Evolutionary conservation across 495 filamentous ascomycete species (phyloP).

Genomic region (Talaromyces stipitatus): DNA sequence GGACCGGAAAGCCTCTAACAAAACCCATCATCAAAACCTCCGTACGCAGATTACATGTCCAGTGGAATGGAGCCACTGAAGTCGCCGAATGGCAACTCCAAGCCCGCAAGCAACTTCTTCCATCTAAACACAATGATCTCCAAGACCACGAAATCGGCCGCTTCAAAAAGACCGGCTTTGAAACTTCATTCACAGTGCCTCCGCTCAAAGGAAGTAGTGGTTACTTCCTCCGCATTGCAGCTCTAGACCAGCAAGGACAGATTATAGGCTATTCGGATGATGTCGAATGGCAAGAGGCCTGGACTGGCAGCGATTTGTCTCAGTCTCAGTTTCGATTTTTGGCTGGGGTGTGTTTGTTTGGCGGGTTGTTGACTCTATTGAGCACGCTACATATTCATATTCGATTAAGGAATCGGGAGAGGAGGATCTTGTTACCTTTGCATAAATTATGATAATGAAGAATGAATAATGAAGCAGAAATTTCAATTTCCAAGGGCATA

Average conservation of each 20-base stretch:
- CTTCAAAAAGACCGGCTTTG: constrained; percentile 19
- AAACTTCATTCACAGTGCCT: constrained; percentile 16
- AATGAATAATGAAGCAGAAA: neutral
- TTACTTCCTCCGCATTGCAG: constrained; percentile 15
- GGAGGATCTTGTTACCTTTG: neutral
- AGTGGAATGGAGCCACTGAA: constrained; percentile 42
- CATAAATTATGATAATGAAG: neutral
- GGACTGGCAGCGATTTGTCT: neutral
- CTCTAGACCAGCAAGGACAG: constrained; percentile 25
- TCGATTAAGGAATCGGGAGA: neutral
- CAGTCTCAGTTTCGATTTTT: neutral
- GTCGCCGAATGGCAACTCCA: constrained; percentile 31
- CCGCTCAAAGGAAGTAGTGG: constrained; percentile 16
- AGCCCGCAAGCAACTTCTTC: constrained; percentile 8
- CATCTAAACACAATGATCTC: neutral
- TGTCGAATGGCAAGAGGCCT: constrained; percentile 8
- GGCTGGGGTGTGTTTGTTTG: neutral
- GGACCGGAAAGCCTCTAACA: constrained; percentile 18
- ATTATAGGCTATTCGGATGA: constrained; percentile 14
- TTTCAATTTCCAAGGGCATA: neutral
- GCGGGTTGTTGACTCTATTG: constrained; percentile 1
- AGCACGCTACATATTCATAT: constrained; percentile 4
- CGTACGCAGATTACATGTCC: constrained; percentile 27
- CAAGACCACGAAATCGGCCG: constrained; percentile 16
- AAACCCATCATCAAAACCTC: constrained; percentile 19